Evolutionary conservation across 129 eudicot genomes (phyloP).

Genomic region (Flaveria linearis): DNA sequence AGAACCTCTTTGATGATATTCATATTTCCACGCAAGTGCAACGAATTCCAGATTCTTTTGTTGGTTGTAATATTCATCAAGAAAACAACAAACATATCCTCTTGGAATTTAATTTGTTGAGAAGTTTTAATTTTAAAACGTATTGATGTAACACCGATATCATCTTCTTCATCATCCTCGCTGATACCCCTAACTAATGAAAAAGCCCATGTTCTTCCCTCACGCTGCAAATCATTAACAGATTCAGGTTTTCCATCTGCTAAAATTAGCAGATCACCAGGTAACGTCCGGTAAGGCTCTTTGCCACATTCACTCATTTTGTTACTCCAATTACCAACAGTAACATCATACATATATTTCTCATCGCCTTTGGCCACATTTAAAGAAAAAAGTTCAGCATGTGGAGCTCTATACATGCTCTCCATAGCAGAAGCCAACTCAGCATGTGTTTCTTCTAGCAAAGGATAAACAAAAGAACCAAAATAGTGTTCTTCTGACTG

Average conservation of each 20-base stretch:
- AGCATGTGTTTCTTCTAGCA: constrained; percentile 57
- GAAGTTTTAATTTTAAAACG: constrained; percentile 30
- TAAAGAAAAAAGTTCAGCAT: constrained; percentile 35
- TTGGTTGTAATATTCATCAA: constrained; percentile 44
- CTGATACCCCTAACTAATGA: constrained; percentile 32
- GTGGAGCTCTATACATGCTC: constrained; percentile 47
- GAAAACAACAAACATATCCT: constrained; percentile 39
- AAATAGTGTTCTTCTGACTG: constrained; percentile 37
- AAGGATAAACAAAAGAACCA: constrained; percentile 40
- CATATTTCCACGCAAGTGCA: constrained; percentile 40
- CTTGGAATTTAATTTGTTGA: constrained; percentile 19
- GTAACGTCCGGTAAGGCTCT: constrained; percentile 54
- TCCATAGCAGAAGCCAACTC: constrained; percentile 49
- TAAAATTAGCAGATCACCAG: constrained; percentile 52
- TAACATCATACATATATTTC: constrained; percentile 22
- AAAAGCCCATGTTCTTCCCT: constrained; percentile 38
- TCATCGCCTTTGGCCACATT: not conserved
- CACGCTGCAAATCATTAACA: constrained; percentile 28
- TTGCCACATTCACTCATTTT: constrained; percentile 41
- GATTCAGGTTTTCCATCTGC: constrained; percentile 41
- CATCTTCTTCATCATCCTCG: constrained; percentile 15
- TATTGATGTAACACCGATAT: constrained; percentile 11
- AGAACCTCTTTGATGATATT: constrained; percentile 41
- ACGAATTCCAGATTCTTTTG: constrained; percentile 52
- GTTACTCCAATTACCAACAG: constrained; percentile 50